Base-by-base conservation (phyloP, 768 basidiomycete genomes). In the Boletus rex-veris region DNA sequence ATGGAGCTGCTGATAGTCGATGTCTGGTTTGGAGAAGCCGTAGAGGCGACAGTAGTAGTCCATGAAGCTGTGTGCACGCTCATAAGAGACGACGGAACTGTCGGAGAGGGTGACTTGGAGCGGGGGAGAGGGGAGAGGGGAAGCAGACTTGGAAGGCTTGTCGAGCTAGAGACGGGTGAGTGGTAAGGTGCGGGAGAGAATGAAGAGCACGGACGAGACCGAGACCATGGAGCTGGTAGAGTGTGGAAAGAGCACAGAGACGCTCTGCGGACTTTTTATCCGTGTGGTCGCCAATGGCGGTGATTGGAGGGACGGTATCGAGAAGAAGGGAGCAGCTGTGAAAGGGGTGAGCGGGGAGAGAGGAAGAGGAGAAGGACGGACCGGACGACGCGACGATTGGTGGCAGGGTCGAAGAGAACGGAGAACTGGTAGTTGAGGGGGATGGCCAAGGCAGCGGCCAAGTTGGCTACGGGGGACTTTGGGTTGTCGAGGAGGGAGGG, bases 21-120 rank as follows among this genome's bases (percentile, higher is more conserved):
- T 71, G 45, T 89, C 86, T 3, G 92, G 91, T 57, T 80, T 81
- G 10, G 78, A 75, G 63, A 94, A 94, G 24, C 75, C 74, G 67
- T 84, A 97, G 35, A 83, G 78, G 42, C 84, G 80, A 66, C 93
- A 96, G 63, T 98, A 98, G 68, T 89, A 98, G 58, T 95, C 94
- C 87, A 97, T 94, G 75, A 98, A 98, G 55, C 80, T 83, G 45
- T 87, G 83, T 4, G 92, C 92, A 48, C 80, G 79, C 48, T 91
- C 89, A 47, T 85, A 85, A 7, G 73, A 74, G 57, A 94, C 80
- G 19, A 71, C 62, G 11, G 81, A 77, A 24, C 84, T 83, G 62
- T 92, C 87, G 3, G 84, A 81, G 11, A 94, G 64, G 7, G 61
- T 65, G 31, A 73, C 73, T 15, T 69, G 65, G 3, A 54, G 48